Base-by-base conservation (phyloP, 371 early-diverging fungal genomes). In the Circinella minor region DNA sequence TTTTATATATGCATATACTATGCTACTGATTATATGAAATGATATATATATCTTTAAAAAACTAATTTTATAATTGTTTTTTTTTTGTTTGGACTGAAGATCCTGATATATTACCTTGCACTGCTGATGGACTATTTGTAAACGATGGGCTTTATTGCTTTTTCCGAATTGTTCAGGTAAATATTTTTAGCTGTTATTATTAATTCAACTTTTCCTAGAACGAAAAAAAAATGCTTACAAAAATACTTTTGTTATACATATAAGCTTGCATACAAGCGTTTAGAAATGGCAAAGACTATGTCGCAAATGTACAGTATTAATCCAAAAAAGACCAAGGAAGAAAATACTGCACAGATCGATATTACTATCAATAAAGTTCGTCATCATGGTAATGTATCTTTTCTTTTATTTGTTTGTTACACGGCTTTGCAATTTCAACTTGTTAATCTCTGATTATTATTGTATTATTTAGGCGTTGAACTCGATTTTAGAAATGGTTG, bases 71-170 rank as follows among this genome's bases (percentile, higher is more conserved):
- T 4, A 10, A 7, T 34, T 37, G 14, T 59, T 59, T 20, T 27
- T 17, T 59, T 59, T 59, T 27, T 20, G 7, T 59, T 13, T n/a
- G 8, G 15, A 51, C 8, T 13, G 5, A 13, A 57, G 57, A 57
- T 57, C 57, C 57, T 27, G 34, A 57, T 34, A 18, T 34, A 6
- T 27, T 57, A n/a, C 57, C 57, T 34, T 57, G 57, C 27, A 57
- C 75, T 4, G 62, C 80, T 4, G 80, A 82, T 63, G 85, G 82
- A 61, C 84, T 92, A 65, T 89, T 91, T 78, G 90, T 87, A 20
- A 95, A 97, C 74, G 91, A 86, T 51, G 78, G 76, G 36, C 91
- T 92, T 64, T 98, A 94, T 74, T 91, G 90, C 59, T 94, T 99
- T 71, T 90, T 96, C 78, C 81, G 98, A 61, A 88, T 94, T 61